Conservation (phyloP, 306 rosid genomes). For the Malus sieversii region DNA sequence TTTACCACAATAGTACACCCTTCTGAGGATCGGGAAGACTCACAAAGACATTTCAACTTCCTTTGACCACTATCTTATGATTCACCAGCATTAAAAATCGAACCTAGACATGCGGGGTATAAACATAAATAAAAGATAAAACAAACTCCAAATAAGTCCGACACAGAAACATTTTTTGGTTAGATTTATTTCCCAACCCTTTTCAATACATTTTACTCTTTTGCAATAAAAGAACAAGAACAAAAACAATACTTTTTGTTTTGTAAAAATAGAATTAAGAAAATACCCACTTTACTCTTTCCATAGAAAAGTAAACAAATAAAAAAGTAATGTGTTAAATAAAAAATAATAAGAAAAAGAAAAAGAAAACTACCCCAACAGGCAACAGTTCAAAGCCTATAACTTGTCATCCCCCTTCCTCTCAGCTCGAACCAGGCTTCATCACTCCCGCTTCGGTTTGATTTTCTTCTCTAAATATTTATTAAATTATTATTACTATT, state of each 20-base stretch:
- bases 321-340: background rate
- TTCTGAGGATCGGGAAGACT: rapidly evolving
- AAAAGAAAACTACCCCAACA: background rate
- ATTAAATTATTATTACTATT: background rate
- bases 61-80: too few species aligned
- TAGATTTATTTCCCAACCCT: background rate
- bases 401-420: background rate
- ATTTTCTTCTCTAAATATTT: background rate
- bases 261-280: background rate
- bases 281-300: background rate
- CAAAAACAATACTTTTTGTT: background rate
- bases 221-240: too few species aligned
- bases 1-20: rapidly evolving
- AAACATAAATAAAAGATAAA: too few species aligned
- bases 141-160: background rate
- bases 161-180: background rate
- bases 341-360: background rate
- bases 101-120: too few species aligned
- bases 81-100: too few species aligned
- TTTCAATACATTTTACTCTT: background rate
- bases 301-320: background rate
- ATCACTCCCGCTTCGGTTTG: background rate
- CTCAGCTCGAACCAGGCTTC: background rate
- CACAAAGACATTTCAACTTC: too few species aligned
- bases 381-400: background rate